Evolutionary conservation across 306 rosid species (phyloP).

Genomic region (Sicyos baderoa): DNA sequence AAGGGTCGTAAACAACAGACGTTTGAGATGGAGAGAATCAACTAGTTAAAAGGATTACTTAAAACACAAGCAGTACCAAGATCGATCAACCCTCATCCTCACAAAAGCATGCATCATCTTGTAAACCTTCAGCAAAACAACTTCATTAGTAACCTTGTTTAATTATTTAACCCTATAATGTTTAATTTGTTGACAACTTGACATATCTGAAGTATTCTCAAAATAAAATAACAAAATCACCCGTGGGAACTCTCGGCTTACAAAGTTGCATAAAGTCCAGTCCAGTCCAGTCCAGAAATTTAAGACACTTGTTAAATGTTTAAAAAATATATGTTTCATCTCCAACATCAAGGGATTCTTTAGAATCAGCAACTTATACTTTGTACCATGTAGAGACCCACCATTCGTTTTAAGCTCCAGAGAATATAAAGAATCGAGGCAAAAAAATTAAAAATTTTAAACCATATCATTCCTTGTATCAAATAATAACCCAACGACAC

Average conservation of each 20-base stretch:
- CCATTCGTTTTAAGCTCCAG: not conserved
- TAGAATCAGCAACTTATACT: not conserved
- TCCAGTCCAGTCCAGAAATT: not conserved
- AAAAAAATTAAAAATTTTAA: not conserved
- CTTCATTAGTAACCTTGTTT: slow-evolving; percentile 1
- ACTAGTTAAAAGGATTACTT: slow-evolving; percentile 1
- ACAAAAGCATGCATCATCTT: slow-evolving; percentile 7
- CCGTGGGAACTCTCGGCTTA: not conserved
- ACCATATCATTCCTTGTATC: not conserved
- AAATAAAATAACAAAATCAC: not conserved
- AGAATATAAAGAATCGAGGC: not conserved
- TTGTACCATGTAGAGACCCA: not conserved
- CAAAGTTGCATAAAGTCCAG: not conserved
- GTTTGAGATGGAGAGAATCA: not conserved
- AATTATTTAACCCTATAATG: not conserved
- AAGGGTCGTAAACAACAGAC: not conserved
- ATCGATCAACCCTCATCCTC: slow-evolving; percentile 4
- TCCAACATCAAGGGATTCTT: not conserved
- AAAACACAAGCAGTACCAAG: slow-evolving; percentile 14
- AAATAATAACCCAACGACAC: not conserved
- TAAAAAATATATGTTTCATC: not conserved
- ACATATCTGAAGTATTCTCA: not conserved
- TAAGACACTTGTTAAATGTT: not conserved
- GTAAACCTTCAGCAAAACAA: slow-evolving; percentile 4
- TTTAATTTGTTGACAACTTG: not conserved